Evolutionary conservation across 257 asterid species (phyloP).

Genomic region (Dorcoceras hygrometricum): DNA sequence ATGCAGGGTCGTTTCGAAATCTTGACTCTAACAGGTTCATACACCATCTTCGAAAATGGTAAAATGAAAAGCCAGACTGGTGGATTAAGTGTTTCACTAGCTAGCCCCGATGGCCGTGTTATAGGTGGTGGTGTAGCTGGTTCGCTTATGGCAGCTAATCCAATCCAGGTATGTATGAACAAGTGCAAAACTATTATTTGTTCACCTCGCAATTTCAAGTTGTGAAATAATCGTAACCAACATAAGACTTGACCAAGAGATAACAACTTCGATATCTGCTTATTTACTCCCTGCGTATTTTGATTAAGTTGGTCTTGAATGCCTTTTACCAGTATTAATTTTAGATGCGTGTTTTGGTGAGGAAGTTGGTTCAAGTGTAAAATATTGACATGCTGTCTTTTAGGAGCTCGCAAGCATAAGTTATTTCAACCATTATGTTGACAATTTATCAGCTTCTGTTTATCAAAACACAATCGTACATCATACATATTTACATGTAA

Average conservation of each 20-base stretch:
- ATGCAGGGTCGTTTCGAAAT: constrained; percentile 97
- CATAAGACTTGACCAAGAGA: too few relatives aligned
- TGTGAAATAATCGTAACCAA: not conserved
- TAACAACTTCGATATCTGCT: too few relatives aligned
- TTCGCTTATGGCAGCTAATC: constrained; percentile 79
- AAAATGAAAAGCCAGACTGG: constrained; percentile 70
- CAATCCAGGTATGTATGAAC: constrained; percentile 58
- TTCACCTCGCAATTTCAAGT: not conserved
- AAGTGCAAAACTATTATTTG: not conserved
- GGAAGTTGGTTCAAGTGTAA: not conserved
- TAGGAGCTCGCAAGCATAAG: not conserved
- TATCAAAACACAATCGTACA: not conserved
- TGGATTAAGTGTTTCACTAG: constrained; percentile 82
- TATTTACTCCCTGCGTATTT: too few relatives aligned
- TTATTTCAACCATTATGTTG: not conserved
- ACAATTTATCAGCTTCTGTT: not conserved
- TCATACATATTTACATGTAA: not conserved
- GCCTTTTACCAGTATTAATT: too few relatives aligned
- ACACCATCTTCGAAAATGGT: constrained; percentile 58
- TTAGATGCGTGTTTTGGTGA: too few relatives aligned
- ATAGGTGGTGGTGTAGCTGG: constrained; percentile 96
- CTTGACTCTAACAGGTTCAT: constrained; percentile 73
- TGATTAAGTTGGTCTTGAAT: too few relatives aligned
- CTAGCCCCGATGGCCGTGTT: constrained; percentile 90
- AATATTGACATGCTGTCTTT: not conserved